Conservation (phyloP, 1,284 basidiomycete genomes). For the Tilletiopsis washingtonensis region DNA sequence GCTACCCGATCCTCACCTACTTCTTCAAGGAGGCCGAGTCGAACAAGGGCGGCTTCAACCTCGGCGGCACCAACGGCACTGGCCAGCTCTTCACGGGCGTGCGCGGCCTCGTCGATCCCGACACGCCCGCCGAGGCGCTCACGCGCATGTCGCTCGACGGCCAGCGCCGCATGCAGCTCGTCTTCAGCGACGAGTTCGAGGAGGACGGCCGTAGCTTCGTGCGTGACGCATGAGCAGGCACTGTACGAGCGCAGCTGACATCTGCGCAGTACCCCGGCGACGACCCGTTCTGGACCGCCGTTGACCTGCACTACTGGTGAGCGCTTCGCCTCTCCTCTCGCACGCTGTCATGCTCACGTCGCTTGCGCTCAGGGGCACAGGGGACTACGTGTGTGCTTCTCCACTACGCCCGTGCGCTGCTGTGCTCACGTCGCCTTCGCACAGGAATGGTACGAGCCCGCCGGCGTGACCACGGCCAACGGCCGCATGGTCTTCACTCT, state of each 20-base stretch:
- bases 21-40: slow-evolving; percentile 8
- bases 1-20: slow-evolving; percentile 63
- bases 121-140: slow-evolving; percentile 41
- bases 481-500: slow-evolving; percentile 71
- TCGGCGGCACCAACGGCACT: slow-evolving; percentile 34
- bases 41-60: slow-evolving; percentile 27
- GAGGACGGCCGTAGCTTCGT: slow-evolving; percentile 52
- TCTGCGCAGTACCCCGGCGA: slow-evolving; percentile 56
- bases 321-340: too few relatives aligned
- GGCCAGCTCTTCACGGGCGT: slow-evolving; percentile 30
- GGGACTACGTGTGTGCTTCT: background rate
- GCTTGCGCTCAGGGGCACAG: background rate
- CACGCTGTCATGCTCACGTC: slow-evolving; percentile 29
- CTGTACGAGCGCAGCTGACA: too few relatives aligned
- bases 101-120: slow-evolving; percentile 40
- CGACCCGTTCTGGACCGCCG: slow-evolving; percentile 66
- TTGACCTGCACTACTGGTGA: slow-evolving; percentile 62
- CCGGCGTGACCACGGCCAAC: slow-evolving; percentile 65
- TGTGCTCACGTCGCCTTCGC: background rate
- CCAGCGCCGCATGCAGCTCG: slow-evolving; percentile 33
- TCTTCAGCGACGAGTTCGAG: slow-evolving; percentile 48
- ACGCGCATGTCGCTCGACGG: slow-evolving; percentile 51
- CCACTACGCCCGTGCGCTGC: background rate
- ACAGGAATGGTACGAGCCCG: slow-evolving; percentile 60
- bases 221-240: too few relatives aligned